Evolutionary conservation across 305 asterid species (phyloP), one percentile per base, ranked within the genome.

Genomic region (Fraxinus sp.): DNA sequence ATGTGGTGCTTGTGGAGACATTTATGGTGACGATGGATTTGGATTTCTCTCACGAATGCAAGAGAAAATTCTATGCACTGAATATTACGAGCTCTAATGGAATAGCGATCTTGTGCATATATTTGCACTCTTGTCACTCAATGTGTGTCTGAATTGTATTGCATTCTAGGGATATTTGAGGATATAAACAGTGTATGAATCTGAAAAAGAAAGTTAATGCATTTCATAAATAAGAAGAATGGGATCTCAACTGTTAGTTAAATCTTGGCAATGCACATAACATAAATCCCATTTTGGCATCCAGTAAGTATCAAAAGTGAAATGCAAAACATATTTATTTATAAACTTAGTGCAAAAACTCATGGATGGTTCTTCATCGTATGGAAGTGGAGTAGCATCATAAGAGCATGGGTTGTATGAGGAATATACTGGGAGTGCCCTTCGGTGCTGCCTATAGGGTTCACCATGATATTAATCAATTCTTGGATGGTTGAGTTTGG

Each of bases 1-100:
- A 3, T 89, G 92, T 74, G 92, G 93, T 74, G 89, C 91, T 73
- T 90, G 92, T 71, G 90, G 90, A 33, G 89, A 84, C 46, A 85
- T 77, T 70, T 86, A 89, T 59, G 88, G 78, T 35, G 66, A 10
- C 1, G 90, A 86, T 30, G 90, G 89, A 74, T 89, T 90, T 87
- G 92, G 93, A 90, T 88, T 81, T 88, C 89, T 84, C 87, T 92
- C 91, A 90, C 74, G 20, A 88, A 1, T 89, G 92, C 72, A 90
- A 90, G 81, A 87, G 76, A 84, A 89, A 92, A 91, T 91, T 87
- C 86, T 92, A 89, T 77, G 93, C 16, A 85, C 89, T 89, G 82
- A 88, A 88, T 86, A 82, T 90, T 52, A 89, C 92, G 1, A 90
- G 88, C 6, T 92, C 90, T 3, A 86, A 49, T 2, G 55, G 55